Evolutionary conservation across 73 alveolate species (phyloP).

Genomic region (Stentor roeselii): DNA sequence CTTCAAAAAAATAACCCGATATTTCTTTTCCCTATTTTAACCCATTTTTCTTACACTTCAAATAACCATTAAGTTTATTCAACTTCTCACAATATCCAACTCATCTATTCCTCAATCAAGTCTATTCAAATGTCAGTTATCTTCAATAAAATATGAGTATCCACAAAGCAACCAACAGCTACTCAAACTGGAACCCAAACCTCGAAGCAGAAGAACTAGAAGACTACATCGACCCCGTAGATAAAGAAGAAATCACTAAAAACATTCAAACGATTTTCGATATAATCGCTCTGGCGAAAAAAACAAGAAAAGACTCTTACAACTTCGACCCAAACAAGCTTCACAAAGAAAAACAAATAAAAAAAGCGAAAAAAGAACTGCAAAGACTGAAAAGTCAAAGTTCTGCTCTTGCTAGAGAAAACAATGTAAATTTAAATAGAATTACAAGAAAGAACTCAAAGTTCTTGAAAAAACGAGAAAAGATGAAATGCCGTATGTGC

Average conservation of each 20-base stretch:
- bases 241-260: background rate
- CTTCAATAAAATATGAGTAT: too few species aligned
- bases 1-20: too few species aligned
- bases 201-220: background rate
- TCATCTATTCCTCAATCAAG: too few species aligned
- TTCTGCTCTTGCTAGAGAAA: background rate
- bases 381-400: background rate
- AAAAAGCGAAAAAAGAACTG: background rate
- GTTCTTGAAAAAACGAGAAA: background rate
- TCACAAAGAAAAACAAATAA: background rate
- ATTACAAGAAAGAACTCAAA: background rate
- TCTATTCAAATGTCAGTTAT: too few species aligned
- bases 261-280: background rate
- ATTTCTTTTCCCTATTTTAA: too few species aligned
- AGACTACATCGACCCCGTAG: background rate
- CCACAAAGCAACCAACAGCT: background rate
- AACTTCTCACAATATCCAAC: too few species aligned
- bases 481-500: background rate
- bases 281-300: background rate
- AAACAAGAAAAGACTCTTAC: background rate
- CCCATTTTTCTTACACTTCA: too few species aligned
- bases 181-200: background rate
- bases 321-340: background rate
- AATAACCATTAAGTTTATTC: too few species aligned
- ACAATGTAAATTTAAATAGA: background rate